Conservation (phyloP, 2,329 filamentous ascomycete species). For the Colletotrichum aenigma region DNA sequence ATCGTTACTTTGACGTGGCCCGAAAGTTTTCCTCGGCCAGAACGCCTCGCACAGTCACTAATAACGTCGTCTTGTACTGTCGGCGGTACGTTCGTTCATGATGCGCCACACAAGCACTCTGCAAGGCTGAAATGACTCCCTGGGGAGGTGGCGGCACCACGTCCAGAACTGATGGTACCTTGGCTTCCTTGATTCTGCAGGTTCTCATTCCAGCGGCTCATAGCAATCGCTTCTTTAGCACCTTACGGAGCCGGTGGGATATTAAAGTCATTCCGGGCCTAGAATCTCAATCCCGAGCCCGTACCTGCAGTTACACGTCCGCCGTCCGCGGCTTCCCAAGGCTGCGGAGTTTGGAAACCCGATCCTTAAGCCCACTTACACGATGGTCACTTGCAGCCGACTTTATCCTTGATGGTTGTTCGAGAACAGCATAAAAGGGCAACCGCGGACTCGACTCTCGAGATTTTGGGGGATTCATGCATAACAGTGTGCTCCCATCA, state of each 20-base stretch:
- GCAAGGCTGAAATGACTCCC: no score
- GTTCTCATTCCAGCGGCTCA: background rate
- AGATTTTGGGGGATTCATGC: background rate
- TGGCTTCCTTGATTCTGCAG: no score
- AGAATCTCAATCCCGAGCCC: background rate
- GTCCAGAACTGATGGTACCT: background rate
- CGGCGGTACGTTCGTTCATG: background rate
- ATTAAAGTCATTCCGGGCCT: background rate
- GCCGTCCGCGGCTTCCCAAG: background rate
- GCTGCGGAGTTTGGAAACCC: background rate
- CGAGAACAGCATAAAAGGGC: background rate
- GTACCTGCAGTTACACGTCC: background rate
- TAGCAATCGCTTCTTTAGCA: background rate
- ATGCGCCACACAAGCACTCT: no score
- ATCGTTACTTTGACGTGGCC: background rate
- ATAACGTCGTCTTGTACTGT: background rate
- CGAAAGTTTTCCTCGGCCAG: rapidly evolving
- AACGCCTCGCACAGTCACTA: background rate
- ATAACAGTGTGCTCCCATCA: background rate
- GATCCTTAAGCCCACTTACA: background rate
- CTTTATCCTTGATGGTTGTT: rapidly evolving
- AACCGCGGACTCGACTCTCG: rapidly evolving
- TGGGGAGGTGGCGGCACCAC: no score
- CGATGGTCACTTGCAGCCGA: background rate
- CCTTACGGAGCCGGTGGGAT: background rate